Conservation (phyloP, 495 filamentous ascomycete species). For the Trichoderma orchidacearum region DNA sequence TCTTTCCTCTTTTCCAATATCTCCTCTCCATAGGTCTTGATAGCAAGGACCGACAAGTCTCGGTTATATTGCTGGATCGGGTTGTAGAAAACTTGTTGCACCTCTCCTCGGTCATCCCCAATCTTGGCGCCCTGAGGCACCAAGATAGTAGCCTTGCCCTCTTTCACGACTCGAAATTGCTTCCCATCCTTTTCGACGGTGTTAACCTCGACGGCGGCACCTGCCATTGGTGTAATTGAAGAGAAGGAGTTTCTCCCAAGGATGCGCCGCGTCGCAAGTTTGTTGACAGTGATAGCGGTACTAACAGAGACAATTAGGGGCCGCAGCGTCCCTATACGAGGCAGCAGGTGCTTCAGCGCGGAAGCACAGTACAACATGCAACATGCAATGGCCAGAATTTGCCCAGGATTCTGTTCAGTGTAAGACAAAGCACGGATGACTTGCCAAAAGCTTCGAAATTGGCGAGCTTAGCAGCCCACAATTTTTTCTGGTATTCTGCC, state of each 20-base stretch:
- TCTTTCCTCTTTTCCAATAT: constrained; percentile 35
- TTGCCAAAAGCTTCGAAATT: neutral
- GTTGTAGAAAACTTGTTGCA: constrained; percentile 91
- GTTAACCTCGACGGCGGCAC: neutral
- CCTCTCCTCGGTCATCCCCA: constrained; percentile 19
- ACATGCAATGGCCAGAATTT: neutral
- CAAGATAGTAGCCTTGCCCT: constrained; percentile 31
- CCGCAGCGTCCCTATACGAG: neutral
- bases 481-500: neutral
- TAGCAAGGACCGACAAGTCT: constrained; percentile 83
- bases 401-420: neutral
- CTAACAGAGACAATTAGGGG: neutral
- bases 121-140: constrained; percentile 8
- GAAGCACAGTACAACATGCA: neutral
- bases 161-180: constrained; percentile 27
- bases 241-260: neutral
- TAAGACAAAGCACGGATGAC: neutral
- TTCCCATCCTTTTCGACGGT: constrained; percentile 19
- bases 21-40: constrained; percentile 70
- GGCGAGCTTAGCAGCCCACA: neutral
- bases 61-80: constrained; percentile 98
- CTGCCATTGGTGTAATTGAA: constrained; percentile 14
- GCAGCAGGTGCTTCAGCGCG: neutral
- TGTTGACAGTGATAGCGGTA: neutral
- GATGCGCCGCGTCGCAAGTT: neutral